Conservation (phyloP, 345 rosid genomes). For the Aquilaria yunnanensis region DNA sequence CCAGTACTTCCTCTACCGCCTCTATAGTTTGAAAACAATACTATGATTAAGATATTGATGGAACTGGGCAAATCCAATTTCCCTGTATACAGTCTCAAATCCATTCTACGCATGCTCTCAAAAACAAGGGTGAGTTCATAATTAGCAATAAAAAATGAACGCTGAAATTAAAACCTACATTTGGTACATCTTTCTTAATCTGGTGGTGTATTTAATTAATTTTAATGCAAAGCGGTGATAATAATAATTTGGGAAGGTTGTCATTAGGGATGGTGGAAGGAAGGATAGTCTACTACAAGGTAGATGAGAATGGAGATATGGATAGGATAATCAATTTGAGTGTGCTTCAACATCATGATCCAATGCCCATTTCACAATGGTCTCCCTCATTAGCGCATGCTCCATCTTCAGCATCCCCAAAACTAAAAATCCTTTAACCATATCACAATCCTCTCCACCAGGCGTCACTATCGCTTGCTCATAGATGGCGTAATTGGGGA, state of each 20-base stretch:
- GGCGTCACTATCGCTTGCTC: too few relatives aligned
- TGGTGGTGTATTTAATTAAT: conserved; percentile 4
- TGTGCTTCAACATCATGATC: too few relatives aligned
- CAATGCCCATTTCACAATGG: too few relatives aligned
- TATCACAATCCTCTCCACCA: too few relatives aligned
- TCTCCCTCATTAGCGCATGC: too few relatives aligned
- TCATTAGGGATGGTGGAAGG: conserved; percentile 44
- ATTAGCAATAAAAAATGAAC: too few relatives aligned
- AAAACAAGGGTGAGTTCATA: conserved; percentile 28
- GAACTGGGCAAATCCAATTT: conserved; percentile 28
- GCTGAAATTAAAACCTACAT: too few relatives aligned
- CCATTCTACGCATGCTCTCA: conserved; percentile 17
- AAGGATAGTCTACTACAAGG: conserved; percentile 52
- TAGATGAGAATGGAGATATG: conserved; percentile 43
- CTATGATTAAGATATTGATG: conserved; percentile 1
- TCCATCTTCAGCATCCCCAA: too few relatives aligned
- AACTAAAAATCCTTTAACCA: too few relatives aligned
- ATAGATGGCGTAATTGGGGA: too few relatives aligned
- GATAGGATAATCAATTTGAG: conserved; percentile 18
- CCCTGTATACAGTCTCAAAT: conserved; percentile 17
- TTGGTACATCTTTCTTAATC: conserved; percentile 10
- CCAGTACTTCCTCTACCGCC: neutral
- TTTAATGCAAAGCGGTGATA: conserved; percentile 32
- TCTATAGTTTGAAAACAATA: neutral
- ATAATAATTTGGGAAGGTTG: neutral